Evolutionary conservation across 805 yeast species (phyloP).

Genomic region (Hanseniaspora clermontiae): DNA sequence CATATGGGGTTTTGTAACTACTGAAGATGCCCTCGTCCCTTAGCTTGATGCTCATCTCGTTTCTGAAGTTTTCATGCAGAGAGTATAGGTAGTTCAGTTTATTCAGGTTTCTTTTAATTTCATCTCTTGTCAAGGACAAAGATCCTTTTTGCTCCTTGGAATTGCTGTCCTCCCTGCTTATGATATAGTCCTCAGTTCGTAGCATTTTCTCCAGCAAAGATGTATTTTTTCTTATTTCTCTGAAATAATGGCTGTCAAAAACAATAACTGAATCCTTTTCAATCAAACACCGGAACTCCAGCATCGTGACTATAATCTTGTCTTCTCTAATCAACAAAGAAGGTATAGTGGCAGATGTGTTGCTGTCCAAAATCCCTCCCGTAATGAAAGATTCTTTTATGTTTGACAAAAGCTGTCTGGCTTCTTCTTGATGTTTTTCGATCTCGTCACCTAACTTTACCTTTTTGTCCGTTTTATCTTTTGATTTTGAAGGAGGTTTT

Average conservation of each 20-base stretch:
- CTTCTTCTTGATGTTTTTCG: not conserved
- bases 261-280: constrained; percentile 58
- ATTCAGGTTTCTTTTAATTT: constrained; percentile 12
- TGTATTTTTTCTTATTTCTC: constrained; percentile 54
- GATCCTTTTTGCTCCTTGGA: not conserved
- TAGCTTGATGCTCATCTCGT: constrained; percentile 13
- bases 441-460: not conserved
- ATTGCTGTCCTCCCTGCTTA: not conserved
- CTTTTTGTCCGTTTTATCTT: constrained; percentile 19
- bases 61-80: constrained; percentile 12
- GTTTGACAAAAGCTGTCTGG: not conserved
- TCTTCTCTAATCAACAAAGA: constrained; percentile 61
- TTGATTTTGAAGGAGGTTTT: constrained; percentile 18
- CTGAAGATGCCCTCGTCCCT: constrained; percentile 17
- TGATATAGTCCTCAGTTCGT: constrained; percentile 34
- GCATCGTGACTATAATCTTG: constrained; percentile 57
- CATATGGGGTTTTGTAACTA: constrained; percentile 52
- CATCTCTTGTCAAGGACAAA: not conserved
- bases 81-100: constrained; percentile 14
- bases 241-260: constrained; percentile 55
- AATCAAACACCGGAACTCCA: constrained; percentile 69
- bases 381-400: constrained; percentile 11
- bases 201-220: constrained; percentile 68
- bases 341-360: constrained; percentile 64
- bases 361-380: constrained; percentile 13